Conservation (phyloP, 73 alveolate genomes). For the Paramecium pentaurelia region DNA sequence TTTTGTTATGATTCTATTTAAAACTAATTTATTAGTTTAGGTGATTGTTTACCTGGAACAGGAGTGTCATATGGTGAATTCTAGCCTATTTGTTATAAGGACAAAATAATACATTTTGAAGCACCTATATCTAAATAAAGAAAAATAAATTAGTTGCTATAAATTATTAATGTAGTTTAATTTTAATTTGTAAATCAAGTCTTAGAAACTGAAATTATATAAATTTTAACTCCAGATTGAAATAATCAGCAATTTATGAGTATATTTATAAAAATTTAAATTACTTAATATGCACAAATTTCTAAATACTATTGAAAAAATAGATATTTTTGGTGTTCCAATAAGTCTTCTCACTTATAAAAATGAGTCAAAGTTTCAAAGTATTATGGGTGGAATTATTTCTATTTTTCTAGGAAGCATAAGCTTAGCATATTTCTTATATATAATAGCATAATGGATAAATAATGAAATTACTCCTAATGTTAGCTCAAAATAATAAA, state of each 20-base stretch:
- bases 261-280: neutral
- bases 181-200: neutral
- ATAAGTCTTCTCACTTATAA: neutral
- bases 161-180: neutral
- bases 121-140: neutral
- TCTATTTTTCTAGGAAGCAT: neutral
- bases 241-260: neutral
- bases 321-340: neutral
- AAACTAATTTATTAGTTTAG: neutral
- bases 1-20: neutral
- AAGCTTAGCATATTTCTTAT: neutral
- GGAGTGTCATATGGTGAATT: constrained; percentile 22
- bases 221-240: constrained; percentile 14
- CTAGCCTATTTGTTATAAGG: neutral
- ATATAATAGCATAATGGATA: neutral
- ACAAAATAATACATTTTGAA: neutral
- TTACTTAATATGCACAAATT: neutral
- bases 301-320: neutral
- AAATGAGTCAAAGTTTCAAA: neutral
- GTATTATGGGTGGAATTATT: neutral
- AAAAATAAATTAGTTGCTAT: neutral
- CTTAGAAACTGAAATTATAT: neutral
- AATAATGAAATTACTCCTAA: neutral
- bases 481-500: neutral
- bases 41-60: constrained; percentile 14